These are phyloP conservation scores for Eutrema japonicum DNA, from an alignment of 345 rosid species.

Conservation along the genomic window DNA sequence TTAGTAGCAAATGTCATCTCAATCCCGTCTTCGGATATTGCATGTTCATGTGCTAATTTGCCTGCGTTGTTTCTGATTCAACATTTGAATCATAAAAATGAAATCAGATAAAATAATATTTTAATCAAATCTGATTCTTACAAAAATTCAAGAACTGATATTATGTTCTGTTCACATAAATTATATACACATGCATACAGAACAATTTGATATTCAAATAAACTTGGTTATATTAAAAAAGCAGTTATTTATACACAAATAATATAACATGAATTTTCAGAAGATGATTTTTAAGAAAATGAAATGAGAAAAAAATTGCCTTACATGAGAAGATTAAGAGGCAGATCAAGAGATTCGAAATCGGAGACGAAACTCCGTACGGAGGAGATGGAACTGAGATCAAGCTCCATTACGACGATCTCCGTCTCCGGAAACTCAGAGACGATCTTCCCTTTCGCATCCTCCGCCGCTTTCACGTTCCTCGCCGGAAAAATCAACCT, in stretches of 20 bases:
- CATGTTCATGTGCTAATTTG: slow-evolving; percentile 84
- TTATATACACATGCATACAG: slow-evolving; percentile 32
- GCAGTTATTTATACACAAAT: not conserved
- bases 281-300: not conserved
- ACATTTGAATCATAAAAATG: not conserved
- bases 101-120: slow-evolving; percentile 1
- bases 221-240: not conserved
- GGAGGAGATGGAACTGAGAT: slow-evolving; percentile 85
- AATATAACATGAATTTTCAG: not conserved
- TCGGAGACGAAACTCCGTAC: slow-evolving; percentile 69
- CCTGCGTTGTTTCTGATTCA: slow-evolving; percentile 91
- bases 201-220: not conserved
- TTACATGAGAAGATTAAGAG: slow-evolving; percentile 93
- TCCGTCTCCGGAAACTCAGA: slow-evolving; percentile 72
- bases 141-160: not conserved
- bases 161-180: slow-evolving; percentile 34
- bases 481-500: slow-evolving; percentile 83
- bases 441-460: slow-evolving; percentile 61
- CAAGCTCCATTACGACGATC: slow-evolving; percentile 80
- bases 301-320: not conserved
- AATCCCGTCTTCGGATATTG: slow-evolving; percentile 89
- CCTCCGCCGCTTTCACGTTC: slow-evolving; percentile 79
- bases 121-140: not conserved
- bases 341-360: slow-evolving; percentile 69
- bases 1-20: slow-evolving; percentile 99